Evolutionary conservation across 1,284 basidiomycete genomes (phyloP).

Genomic region (Apiotrichum laibachii): DNA sequence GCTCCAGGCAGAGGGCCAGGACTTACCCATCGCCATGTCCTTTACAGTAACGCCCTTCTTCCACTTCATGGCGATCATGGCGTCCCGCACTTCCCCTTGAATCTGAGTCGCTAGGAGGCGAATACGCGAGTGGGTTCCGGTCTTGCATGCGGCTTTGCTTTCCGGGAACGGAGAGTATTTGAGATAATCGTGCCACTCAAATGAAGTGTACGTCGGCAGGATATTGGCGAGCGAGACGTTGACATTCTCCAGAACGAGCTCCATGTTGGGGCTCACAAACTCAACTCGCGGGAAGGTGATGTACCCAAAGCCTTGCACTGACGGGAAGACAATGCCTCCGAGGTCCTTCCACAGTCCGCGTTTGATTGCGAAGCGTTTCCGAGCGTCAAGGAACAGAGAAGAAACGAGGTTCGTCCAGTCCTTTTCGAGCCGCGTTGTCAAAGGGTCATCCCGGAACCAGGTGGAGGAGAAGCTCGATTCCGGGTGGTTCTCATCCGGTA

Average conservation of each 20-base stretch:
- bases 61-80: constrained; percentile 2
- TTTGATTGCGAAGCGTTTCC: constrained; percentile 3
- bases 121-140: not conserved
- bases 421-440: constrained; percentile 5
- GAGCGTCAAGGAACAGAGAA: constrained; percentile 7
- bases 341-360: constrained; percentile 15
- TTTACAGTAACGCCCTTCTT: constrained; percentile 5
- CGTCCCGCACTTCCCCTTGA: constrained; percentile 16
- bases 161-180: constrained; percentile 13
- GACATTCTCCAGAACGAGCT: constrained; percentile 19
- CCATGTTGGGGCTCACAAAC: constrained; percentile 7
- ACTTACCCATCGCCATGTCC: constrained; percentile 13
- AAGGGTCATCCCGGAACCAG: constrained; percentile 14
- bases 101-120: constrained; percentile 7
- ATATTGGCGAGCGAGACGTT: constrained; percentile 16
- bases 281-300: constrained; percentile 17
- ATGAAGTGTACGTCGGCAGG: constrained; percentile 11
- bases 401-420: not conserved
- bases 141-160: constrained; percentile 1
- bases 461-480: not conserved
- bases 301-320: constrained; percentile 9
- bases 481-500: not conserved
- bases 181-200: constrained; percentile 7
- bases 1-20: not conserved
- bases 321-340: not conserved